Evolutionary conservation across 169 alveolate genomes (phyloP), one percentile per base, ranked within the genome.

Genomic region (Plasmodium malariae): DNA sequence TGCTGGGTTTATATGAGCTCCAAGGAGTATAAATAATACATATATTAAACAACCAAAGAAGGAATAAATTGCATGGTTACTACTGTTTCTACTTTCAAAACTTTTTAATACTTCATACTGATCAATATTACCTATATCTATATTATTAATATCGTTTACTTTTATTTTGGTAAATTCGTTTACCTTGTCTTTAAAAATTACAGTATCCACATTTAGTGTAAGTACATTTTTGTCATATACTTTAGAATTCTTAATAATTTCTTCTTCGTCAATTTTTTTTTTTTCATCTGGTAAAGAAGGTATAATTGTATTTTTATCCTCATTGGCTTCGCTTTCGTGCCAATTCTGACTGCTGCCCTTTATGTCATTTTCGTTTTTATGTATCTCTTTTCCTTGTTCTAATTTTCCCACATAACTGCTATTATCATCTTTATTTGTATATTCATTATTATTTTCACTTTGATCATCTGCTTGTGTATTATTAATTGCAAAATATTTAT

Each of bases 1-100:
- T 60, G 89, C 89, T 24, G 89, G 89, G 62, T 76, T 76, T 24
- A 76, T 76, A 36, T 76, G 89, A 6, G 89, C 89, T 14, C 89
- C 89, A 32, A 62, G 30, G 26, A 76, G 14, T n/a, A 76, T 45
- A 76, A 76, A 76, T 76, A 76, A 60, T 19, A 76, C 89, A 45
- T 76, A 76, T 76, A 76, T 76, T 60, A 76, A 76, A 9, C 89
- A 76, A 21, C 89, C 89, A 60, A 76, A 60, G 24, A 76, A 76
- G 34, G 89, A 76, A 67, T 76, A 76, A 30, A 76, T 68, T 54
- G 78, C 89, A 76, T 76, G 89, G 37, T 62, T 76, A 51, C 76
- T 62, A 76, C 17, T 76, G 3, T 36, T 26, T 62, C 62, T 76
- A 40, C 62, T 76, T 40, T 37, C 40, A 6, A 68, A 60, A 76